These are phyloP conservation scores for Calcarisporium arbuscula DNA, from an alignment of 2,329 filamentous ascomycete genomes.

Conservation along the genomic window DNA sequence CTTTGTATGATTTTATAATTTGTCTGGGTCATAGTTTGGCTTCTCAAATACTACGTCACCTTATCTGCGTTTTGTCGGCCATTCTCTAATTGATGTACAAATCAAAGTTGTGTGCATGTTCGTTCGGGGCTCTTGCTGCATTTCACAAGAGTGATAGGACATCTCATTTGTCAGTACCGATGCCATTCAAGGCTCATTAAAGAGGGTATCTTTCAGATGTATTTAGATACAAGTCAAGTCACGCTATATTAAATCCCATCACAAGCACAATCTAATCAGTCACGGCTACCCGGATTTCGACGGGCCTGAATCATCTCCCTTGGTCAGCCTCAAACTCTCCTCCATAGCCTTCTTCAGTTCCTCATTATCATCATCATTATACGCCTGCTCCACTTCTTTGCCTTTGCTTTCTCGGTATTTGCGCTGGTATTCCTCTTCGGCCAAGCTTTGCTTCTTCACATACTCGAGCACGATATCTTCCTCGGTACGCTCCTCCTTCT, in stretches of 20 bases:
- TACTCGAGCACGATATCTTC: slow-evolving; percentile 72
- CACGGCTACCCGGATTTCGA: slow-evolving; percentile 10
- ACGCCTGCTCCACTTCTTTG: slow-evolving; percentile 18
- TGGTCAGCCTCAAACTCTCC: slow-evolving; percentile 43
- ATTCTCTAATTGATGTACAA: no score
- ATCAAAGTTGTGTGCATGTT: no score
- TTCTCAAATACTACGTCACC: no score
- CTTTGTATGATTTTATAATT: no score
- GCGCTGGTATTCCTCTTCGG: slow-evolving; percentile 53
- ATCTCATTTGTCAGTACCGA: no score
- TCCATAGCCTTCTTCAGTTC: slow-evolving; percentile 50
- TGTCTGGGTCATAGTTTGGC: no score
- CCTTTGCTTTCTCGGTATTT: slow-evolving; percentile 19
- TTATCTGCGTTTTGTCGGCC: no score
- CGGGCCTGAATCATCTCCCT: slow-evolving; percentile 18
- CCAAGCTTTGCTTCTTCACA: slow-evolving; percentile 68
- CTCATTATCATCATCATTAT: slow-evolving; percentile 45
- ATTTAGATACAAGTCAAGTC: background rate
- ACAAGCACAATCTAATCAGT: background rate
- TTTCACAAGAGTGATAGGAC: no score
- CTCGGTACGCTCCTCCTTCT: slow-evolving; percentile 45
- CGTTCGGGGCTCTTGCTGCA: no score
- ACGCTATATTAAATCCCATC: background rate
- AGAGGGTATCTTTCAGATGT: no score
- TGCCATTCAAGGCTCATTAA: no score